Conservation (phyloP, 2,329 filamentous ascomycete genomes). For the Didymella glomerata region DNA sequence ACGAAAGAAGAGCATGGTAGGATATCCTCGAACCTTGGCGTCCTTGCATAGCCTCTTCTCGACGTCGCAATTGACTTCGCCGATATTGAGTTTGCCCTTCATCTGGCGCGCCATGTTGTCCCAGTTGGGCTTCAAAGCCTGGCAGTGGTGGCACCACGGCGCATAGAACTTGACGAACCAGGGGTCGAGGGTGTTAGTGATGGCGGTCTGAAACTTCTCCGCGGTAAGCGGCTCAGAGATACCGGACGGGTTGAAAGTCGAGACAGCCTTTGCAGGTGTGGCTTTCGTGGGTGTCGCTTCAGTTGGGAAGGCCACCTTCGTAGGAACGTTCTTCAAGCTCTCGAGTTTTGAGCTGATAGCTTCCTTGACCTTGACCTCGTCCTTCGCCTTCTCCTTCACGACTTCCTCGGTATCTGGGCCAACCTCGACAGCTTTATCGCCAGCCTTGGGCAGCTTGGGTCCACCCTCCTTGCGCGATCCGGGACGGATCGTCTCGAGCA, state of each 20-base stretch:
- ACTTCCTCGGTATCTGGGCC: conserved; percentile 49
- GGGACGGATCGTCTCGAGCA: conserved; percentile 79
- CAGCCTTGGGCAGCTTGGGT: conserved; percentile 74
- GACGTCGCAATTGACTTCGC: conserved; percentile 93
- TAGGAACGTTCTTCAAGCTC: conserved; percentile 30
- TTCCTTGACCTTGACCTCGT: conserved; percentile 27
- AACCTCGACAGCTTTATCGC: conserved; percentile 63
- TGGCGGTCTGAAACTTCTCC: conserved; percentile 84
- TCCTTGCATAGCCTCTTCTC: conserved; percentile 93
- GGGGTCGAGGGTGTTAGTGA: conserved; percentile 86
- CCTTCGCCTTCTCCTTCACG: conserved; percentile 46
- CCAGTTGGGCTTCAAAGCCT: conserved; percentile 92
- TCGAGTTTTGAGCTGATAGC: conserved; percentile 20
- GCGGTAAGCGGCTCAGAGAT: conserved; percentile 77
- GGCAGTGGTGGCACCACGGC: conserved; percentile 96
- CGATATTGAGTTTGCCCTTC: conserved; percentile 87
- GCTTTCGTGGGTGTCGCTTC: conserved; percentile 33
- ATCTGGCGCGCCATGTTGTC: conserved; percentile 88
- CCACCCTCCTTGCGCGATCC: conserved; percentile 76
- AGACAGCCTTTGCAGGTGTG: conserved; percentile 31
- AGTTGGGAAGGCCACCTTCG: conserved; percentile 39
- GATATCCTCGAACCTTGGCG: conserved; percentile 78
- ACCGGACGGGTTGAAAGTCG: conserved; percentile 73
- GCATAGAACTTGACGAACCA: conserved; percentile 99
- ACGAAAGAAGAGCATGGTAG: conserved; percentile 91